Evolutionary conservation across 176 grass and related monocot genomes (phyloP).

Genomic region (Guadua angustifolia): DNA sequence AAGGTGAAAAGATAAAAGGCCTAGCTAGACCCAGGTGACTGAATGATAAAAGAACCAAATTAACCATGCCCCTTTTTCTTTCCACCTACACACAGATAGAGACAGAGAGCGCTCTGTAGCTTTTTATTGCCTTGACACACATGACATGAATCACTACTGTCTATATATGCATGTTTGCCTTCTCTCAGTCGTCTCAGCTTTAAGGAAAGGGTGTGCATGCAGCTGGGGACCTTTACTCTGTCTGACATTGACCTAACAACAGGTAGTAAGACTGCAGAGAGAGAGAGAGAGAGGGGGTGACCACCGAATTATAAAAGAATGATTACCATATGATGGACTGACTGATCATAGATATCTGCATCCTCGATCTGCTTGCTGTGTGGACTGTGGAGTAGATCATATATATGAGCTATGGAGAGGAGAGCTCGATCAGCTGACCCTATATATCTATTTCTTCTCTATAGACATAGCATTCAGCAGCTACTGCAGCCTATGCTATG

Average conservation of each 20-base stretch:
- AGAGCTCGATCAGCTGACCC: background rate
- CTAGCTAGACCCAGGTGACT: background rate
- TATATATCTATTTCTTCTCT: background rate
- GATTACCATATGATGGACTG: constrained; percentile 53
- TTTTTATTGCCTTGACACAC: background rate
- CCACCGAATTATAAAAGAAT: constrained; percentile 50
- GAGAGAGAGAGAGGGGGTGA: background rate
- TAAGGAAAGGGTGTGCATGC: constrained; percentile 5
- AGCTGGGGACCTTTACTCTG: background rate
- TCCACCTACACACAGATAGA: background rate
- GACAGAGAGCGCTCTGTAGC: background rate
- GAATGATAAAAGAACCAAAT: background rate
- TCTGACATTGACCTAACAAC: constrained; percentile 22
- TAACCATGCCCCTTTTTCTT: background rate
- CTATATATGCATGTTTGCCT: background rate
- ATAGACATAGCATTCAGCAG: background rate
- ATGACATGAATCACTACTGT: background rate
- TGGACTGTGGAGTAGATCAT: background rate
- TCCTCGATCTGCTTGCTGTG: background rate
- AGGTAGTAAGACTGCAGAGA: background rate
- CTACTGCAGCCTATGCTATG: background rate
- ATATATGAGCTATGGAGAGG: background rate
- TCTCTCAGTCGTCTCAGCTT: constrained; percentile 3
- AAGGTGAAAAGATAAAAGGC: background rate
- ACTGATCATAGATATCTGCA: constrained; percentile 5